Evolutionary conservation across 176 grass and related monocot genomes (phyloP), one percentile per base, ranked within the genome.

Genomic region (Bonia amplexicaulis): DNA sequence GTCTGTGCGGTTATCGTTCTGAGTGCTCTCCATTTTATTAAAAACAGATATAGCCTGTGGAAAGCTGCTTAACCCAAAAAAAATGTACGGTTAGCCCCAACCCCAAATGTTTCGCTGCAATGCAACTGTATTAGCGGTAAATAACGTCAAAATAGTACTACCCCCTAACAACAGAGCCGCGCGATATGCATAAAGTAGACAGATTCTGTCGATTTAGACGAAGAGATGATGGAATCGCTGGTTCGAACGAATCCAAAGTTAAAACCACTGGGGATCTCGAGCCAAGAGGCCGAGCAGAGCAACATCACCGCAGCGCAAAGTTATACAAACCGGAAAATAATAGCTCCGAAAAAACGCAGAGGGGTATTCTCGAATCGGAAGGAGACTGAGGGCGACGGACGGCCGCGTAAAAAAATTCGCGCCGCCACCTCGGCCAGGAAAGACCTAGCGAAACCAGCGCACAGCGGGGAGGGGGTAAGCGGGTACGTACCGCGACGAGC

Each of bases 1-100:
- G 53, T 74, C 82, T 9, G 33, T 57, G 27, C 61, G 89, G 66
- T 55, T 89, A 80, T 93, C 93, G 80, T 85, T 92, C 75, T 94
- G 89, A 41, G 51, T 61, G 42, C 75, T 89, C 77, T 98, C 93
- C 93, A 98, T 98, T 81, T 81, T 76, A n/a, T 52, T 52, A 26
- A 65, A 78, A 78, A 6, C 20, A 89, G 72, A 54, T 39, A 10
- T 23, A 62, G 65, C 37, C 44, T 27, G 31, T 17, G 11, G 26
- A 65, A 70, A 62, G 6, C 66, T 76, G 45, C 20, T 11, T 12
- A 70, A 2, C 13, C 0, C 27, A 49, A 41, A 44, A 41, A 17
- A 22, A 40, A 12, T 6, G 60, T 7, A 12, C 9, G 16, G 23
- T 48, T 39, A 58, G 20, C 5, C 10, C 37, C 7, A 68, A 55